These are phyloP conservation scores for Zalerion maritima DNA, from an alignment of 495 filamentous ascomycete species.

Conservation along the genomic window DNA sequence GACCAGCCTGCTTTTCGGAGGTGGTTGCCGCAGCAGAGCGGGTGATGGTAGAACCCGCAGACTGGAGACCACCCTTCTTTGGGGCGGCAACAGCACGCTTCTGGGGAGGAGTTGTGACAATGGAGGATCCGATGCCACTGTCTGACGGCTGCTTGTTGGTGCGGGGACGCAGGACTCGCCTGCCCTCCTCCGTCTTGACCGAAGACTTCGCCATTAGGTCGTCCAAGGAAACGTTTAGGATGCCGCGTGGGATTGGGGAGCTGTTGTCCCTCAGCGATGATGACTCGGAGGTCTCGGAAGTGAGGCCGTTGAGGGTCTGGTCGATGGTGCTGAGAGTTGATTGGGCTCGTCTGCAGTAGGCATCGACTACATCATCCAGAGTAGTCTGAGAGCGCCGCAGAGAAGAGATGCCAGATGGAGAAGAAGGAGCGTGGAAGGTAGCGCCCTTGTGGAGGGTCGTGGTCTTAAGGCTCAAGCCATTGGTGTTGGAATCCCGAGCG, in stretches of 20 bases:
- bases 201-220: conserved; percentile 23
- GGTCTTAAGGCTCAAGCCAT: conserved; percentile 34
- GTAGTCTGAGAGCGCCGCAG: conserved; percentile 47
- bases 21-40: conserved; percentile 30
- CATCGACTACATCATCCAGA: conserved; percentile 45
- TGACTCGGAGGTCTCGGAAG: conserved; percentile 14
- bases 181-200: conserved; percentile 15
- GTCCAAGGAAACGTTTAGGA: conserved; percentile 32
- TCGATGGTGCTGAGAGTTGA: conserved; percentile 35
- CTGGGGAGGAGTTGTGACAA: conserved; percentile 25
- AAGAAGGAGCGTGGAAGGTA: conserved; percentile 41
- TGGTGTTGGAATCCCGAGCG: too few species aligned
- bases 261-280: conserved; percentile 30
- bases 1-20: conserved; percentile 22
- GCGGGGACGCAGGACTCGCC: conserved; percentile 34
- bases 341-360: conserved; percentile 38
- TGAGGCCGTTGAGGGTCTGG: conserved; percentile 26
- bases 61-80: conserved; percentile 18
- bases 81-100: conserved; percentile 11
- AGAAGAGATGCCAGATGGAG: conserved; percentile 36
- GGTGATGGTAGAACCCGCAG: conserved; percentile 29
- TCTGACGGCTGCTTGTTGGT: conserved; percentile 43
- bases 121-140: conserved; percentile 45
- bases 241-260: conserved; percentile 33
- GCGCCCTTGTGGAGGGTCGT: conserved; percentile 45